Conservation (phyloP, 2,329 filamentous ascomycete genomes). For the Fusarium keratoplasticum region DNA sequence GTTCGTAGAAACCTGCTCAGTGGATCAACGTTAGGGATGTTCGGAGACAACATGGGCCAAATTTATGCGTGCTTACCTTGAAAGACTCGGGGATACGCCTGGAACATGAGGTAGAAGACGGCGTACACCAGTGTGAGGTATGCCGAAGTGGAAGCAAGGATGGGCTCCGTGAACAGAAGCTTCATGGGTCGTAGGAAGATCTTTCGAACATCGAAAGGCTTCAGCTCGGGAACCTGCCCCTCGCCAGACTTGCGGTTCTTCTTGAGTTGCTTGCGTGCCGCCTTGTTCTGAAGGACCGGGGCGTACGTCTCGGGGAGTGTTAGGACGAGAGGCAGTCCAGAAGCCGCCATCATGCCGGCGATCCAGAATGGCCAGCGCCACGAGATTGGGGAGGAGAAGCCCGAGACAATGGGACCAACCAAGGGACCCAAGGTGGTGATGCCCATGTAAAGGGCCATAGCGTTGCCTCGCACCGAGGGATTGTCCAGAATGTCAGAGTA, state of each 20-base stretch:
- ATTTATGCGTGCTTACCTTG: slow-evolving; percentile 40
- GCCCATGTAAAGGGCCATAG: slow-evolving; percentile 51
- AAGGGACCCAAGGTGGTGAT: slow-evolving; percentile 52
- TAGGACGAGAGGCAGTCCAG: slow-evolving; percentile 49
- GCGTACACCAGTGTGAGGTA: slow-evolving; percentile 65
- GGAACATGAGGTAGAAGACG: slow-evolving; percentile 64
- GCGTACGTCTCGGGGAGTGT: slow-evolving; percentile 60
- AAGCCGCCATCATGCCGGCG: slow-evolving; percentile 45
- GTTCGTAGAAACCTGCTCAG: slow-evolving; percentile 51
- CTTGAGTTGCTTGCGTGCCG: slow-evolving; percentile 60
- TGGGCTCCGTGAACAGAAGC: slow-evolving; percentile 61
- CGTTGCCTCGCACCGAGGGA: slow-evolving; percentile 47
- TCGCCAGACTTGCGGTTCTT: slow-evolving; percentile 44
- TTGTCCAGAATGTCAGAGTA: slow-evolving; percentile 50
- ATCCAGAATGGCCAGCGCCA: slow-evolving; percentile 58
- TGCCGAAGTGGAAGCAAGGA: slow-evolving; percentile 59
- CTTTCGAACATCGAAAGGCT: slow-evolving; percentile 53
- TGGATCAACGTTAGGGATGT: background rate
- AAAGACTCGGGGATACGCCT: slow-evolving; percentile 63
- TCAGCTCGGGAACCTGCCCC: slow-evolving; percentile 56
- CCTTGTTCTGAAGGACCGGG: slow-evolving; percentile 62
- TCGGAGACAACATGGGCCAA: background rate
- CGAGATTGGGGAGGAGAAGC: slow-evolving; percentile 59
- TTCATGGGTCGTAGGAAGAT: slow-evolving; percentile 63
- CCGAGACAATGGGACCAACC: slow-evolving; percentile 63